Evolutionary conservation across 208 protist genomes (phyloP).

Genomic region (Leishmania lainsoni): DNA sequence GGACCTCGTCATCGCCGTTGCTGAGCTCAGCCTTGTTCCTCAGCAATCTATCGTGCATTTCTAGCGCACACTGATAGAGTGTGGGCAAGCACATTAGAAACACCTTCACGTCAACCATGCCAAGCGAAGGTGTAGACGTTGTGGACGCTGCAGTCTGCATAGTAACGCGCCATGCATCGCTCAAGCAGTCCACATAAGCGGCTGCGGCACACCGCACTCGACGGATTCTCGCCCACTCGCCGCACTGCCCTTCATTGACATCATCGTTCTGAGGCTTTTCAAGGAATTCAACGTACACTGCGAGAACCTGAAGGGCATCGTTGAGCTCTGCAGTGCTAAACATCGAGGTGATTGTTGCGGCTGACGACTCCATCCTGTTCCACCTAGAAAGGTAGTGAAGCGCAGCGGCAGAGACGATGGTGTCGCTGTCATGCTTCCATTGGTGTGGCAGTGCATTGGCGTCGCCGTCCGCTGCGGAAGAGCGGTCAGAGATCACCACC

Average conservation of each 20-base stretch:
- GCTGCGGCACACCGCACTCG: background rate
- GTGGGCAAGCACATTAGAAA: background rate
- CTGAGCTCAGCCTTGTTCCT: background rate
- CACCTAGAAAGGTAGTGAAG: background rate
- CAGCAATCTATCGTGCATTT: background rate
- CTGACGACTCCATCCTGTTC: background rate
- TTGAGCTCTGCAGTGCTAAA: background rate
- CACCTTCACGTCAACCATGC: background rate
- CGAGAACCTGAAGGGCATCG: background rate
- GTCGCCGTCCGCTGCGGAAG: background rate
- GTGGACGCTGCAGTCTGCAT: background rate
- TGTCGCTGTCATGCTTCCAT: too few species aligned
- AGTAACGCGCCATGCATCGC: background rate
- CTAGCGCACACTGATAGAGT: background rate
- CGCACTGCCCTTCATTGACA: background rate
- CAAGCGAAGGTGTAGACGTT: background rate
- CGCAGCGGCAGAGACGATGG: background rate
- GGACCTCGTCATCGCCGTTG: background rate
- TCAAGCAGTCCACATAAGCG: constrained; percentile 4
- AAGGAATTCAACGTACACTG: background rate
- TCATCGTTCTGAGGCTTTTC: background rate
- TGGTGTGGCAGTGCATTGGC: background rate
- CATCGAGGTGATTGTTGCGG: background rate
- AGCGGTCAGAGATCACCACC: background rate
- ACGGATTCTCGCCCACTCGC: background rate